Percentiles rank a stretch among this genome's conserved stretches.
Conservation (phyloP, 768 basidiomycete genomes). For the Candolleomyces aberdarensis region DNA sequence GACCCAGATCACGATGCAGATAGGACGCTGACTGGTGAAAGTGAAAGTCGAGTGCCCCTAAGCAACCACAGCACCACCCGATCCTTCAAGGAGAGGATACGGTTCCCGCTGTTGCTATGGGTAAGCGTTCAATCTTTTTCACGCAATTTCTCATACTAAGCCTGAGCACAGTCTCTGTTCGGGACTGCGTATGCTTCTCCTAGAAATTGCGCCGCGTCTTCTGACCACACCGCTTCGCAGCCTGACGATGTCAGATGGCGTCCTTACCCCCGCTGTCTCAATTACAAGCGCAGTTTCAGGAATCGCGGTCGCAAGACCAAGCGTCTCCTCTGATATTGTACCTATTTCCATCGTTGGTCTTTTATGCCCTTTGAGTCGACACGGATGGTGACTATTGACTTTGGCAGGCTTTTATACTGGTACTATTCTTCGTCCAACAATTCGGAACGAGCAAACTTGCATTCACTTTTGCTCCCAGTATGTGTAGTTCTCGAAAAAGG, state of each 20-base stretch:
- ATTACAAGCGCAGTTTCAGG: slow-evolving; percentile 67
- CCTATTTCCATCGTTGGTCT: slow-evolving; percentile 53
- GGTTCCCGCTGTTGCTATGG: slow-evolving; percentile 55
- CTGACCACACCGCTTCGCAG: slow-evolving; percentile 19
- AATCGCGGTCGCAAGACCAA: slow-evolving; percentile 58
- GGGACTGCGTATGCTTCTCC: slow-evolving; percentile 43
- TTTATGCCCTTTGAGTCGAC: neutral
- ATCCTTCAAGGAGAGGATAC: slow-evolving; percentile 27
- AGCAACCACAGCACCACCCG: slow-evolving; percentile 12
- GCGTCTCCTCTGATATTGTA: slow-evolving; percentile 43
- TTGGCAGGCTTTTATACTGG: slow-evolving; percentile 47
- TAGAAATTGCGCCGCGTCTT: too few relatives aligned
- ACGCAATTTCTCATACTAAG: neutral
- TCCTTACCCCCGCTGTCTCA: slow-evolving; percentile 67
- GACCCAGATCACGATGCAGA: slow-evolving; percentile 45
- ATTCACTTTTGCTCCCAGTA: slow-evolving; percentile 53
- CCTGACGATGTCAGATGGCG: slow-evolving; percentile 65
- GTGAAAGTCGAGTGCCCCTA: slow-evolving; percentile 15
- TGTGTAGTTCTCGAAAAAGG: slow-evolving; percentile 9
- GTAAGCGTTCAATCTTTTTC: slow-evolving; percentile 27
- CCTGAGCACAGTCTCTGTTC: slow-evolving; percentile 45
- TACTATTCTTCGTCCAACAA: slow-evolving; percentile 56
- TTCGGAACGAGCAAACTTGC: slow-evolving; percentile 57
- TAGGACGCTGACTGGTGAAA: slow-evolving; percentile 52
- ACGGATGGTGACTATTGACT: neutral